Conservation (phyloP, 768 basidiomycete species). For the Imleria badia region DNA sequence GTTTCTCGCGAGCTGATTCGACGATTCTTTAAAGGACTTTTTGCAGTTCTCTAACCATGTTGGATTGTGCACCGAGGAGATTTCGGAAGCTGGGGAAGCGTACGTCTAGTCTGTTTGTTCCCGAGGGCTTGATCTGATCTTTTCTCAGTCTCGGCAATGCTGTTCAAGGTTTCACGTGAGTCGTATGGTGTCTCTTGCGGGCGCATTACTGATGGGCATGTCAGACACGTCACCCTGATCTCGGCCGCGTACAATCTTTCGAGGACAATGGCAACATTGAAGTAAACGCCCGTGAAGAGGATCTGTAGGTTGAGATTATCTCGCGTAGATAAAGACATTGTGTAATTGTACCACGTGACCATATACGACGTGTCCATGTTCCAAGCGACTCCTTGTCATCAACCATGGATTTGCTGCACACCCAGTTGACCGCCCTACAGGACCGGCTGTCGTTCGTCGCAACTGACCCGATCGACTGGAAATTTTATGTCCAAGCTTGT, state of each 20-base stretch:
- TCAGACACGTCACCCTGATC: constrained; percentile 79
- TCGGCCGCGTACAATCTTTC: constrained; percentile 85
- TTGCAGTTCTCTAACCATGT: constrained; percentile 84
- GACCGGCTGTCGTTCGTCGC: constrained; percentile 68
- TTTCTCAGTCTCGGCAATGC: constrained; percentile 71
- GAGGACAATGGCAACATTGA: constrained; percentile 44
- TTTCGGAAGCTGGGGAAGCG: constrained; percentile 84
- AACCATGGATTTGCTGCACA: constrained; percentile 61
- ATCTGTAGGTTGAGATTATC: no score
- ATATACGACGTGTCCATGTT: constrained; percentile 9
- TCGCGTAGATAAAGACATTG: no score
- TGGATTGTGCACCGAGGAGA: constrained; percentile 83
- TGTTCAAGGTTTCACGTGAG: constrained; percentile 88
- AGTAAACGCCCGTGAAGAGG: not conserved
- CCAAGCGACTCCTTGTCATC: not conserved
- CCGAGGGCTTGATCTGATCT: not conserved
- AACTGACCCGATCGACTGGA: constrained; percentile 76
- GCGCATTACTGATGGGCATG: not conserved
- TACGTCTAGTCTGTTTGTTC: constrained; percentile 33
- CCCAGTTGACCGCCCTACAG: constrained; percentile 56
- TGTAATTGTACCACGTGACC: constrained; percentile 10
- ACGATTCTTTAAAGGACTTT: constrained; percentile 53
- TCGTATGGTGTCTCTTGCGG: constrained; percentile 9
- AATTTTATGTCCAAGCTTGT: constrained; percentile 72
- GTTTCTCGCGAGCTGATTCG: not conserved